Conservation (phyloP, 352 stramenopile species). For the Pythium sp. region DNA sequence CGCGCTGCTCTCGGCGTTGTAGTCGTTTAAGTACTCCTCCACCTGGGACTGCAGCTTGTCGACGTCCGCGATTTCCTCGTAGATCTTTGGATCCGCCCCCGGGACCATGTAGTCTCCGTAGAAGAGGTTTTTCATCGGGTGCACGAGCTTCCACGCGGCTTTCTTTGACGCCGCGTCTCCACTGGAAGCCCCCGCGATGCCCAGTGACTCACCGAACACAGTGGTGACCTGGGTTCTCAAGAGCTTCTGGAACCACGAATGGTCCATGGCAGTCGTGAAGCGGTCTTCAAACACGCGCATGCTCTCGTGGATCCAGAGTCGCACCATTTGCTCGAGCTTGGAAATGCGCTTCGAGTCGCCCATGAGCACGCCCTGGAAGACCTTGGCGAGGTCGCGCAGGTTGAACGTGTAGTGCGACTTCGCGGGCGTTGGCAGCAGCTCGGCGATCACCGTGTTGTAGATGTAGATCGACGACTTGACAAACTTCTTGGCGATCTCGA, state of each 20-base stretch:
- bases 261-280: constrained; percentile 71
- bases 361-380: constrained; percentile 86
- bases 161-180: constrained; percentile 27
- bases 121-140: constrained; percentile 63
- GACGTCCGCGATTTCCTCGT: constrained; percentile 90
- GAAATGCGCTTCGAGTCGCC: constrained; percentile 72
- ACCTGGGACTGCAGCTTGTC: constrained; percentile 77
- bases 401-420: constrained; percentile 91
- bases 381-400: constrained; percentile 84
- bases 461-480: constrained; percentile 76
- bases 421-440: constrained; percentile 77
- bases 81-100: constrained; percentile 87
- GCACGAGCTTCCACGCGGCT: constrained; percentile 59
- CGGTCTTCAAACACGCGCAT: constrained; percentile 87
- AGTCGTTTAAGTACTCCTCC: constrained; percentile 86
- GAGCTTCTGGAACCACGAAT: constrained; percentile 78
- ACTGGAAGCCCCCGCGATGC: constrained; percentile 16
- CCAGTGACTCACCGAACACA: constrained; percentile 52
- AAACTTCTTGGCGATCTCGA: constrained; percentile 49
- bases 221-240: constrained; percentile 54
- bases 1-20: constrained; percentile 84
- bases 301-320: constrained; percentile 84
- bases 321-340: constrained; percentile 64
- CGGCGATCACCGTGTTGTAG: constrained; percentile 82
- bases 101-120: constrained; percentile 94